These are phyloP conservation scores for Vachellia pachyceras DNA, from an alignment of 306 rosid species.

Conservation along the genomic window DNA sequence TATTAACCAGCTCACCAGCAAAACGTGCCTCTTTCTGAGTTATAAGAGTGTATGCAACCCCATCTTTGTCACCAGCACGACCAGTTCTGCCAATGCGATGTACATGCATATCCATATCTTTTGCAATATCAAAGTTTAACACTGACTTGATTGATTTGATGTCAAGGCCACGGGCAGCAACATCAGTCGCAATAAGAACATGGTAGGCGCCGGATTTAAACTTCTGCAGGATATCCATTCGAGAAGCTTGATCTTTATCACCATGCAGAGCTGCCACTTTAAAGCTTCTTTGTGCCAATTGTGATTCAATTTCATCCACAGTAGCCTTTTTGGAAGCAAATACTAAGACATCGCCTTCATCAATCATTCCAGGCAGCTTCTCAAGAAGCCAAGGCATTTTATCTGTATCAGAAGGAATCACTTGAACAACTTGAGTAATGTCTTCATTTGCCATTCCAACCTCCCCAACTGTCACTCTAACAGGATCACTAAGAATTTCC, in stretches of 20 bases:
- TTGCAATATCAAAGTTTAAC: constrained; percentile 95
- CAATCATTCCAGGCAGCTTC: constrained; percentile 83
- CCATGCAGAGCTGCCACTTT: constrained; percentile 96
- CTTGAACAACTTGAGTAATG: constrained; percentile 94
- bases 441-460: constrained; percentile 99
- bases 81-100: constrained; percentile 99
- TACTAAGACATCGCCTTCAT: constrained; percentile 89
- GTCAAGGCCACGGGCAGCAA: constrained; percentile 99
- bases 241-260: constrained; percentile 96
- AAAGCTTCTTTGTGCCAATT: constrained; percentile 66
- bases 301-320: constrained; percentile 92
- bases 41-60: constrained; percentile 89
- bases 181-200: constrained; percentile 97
- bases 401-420: constrained; percentile 85
- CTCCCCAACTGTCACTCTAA: constrained; percentile 94
- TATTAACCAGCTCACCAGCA: constrained; percentile 94
- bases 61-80: constrained; percentile 99
- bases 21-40: constrained; percentile 93
- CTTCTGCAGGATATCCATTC: constrained; percentile 90
- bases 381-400: constrained; percentile 91
- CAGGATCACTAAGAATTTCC: constrained; percentile 88
- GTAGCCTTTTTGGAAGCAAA: constrained; percentile 94
- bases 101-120: constrained; percentile 99
- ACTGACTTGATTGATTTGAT: constrained; percentile 96
- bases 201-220: constrained; percentile 90